Base-by-base conservation (phyloP, 208 protist genomes). In the Leishmania mexicana region DNA sequence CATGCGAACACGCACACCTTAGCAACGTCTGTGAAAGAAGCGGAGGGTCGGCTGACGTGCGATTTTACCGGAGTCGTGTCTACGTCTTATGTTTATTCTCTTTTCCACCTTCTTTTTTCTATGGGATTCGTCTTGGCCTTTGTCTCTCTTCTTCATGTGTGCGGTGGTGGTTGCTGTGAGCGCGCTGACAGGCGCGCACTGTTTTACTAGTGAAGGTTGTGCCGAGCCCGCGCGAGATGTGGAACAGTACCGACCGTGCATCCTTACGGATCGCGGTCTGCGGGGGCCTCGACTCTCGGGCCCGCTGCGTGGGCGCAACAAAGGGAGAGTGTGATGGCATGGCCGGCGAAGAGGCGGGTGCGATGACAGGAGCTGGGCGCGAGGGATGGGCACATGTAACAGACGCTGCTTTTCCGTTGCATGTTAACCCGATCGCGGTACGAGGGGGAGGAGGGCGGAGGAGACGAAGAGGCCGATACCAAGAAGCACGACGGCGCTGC, bases 81-180 rank as follows among this genome's bases (percentile, higher is more conserved):
- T n/a, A 7, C 28, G 65, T 72, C 40, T 28, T 21, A 74, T 74
- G 35, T 74, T 74, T 19, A 74, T 74, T 76, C 51, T n/a, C n/a
- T 19, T 7, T 7, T n/a, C 53, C 21, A 35, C 40, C 40, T 49
- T 76, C 45, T 28, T 62, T 11, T 62, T 57, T 40, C 31, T 21
- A 47, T 45, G 47, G 17, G 40, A 3, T 76, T 40, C 17, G 49
- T 58, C 35, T 28, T 62, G 24, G 28, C n/a, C 35, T 17, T 58
- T 38, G 73, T 47, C 31, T 76, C 4, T n/a, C 21, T 62, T 54
- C 60, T 38, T 62, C 15, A 38, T 54, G 28, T 15, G 21, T 54
- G 47, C 6, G 60, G 73, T 38, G 0, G 68, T 75, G 42, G 49
- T 35, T 47, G 13, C 31, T 24, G 47, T 54, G 70, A 51, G 70